Evolutionary conservation across 306 rosid genomes (phyloP).

Genomic region (Lathyrus sativus): DNA sequence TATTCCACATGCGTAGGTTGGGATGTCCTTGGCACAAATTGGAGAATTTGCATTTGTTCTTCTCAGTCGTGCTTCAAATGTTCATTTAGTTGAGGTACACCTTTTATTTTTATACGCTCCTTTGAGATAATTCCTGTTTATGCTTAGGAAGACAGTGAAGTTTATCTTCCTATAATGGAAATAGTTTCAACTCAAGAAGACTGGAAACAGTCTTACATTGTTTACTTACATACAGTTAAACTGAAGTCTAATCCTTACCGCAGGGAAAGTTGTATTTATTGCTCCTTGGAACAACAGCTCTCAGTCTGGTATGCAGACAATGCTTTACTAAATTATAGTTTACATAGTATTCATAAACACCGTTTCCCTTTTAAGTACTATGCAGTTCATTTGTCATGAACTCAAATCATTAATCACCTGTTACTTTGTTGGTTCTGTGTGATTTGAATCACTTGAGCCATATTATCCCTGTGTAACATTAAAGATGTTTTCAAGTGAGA

Average conservation of each 20-base stretch:
- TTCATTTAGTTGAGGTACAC: constrained; percentile 91
- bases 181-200: constrained; percentile 16
- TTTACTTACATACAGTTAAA: constrained; percentile 24
- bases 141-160: constrained; percentile 31
- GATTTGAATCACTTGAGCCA: constrained; percentile 17
- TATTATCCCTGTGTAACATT: neutral
- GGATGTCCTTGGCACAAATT: constrained; percentile 96
- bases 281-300: constrained; percentile 96
- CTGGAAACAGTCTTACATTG: constrained; percentile 19
- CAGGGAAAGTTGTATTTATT: constrained; percentile 91
- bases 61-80: constrained; percentile 96
- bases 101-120: constrained; percentile 28
- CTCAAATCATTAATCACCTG: constrained; percentile 19
- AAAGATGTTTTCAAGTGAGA: neutral
- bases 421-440: constrained; percentile 22
- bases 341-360: constrained; percentile 22
- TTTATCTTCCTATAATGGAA: constrained; percentile 31
- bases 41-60: constrained; percentile 98
- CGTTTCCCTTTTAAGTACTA: constrained; percentile 23
- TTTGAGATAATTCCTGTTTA: constrained; percentile 28
- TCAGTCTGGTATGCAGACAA: constrained; percentile 77
- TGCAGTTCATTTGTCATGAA: constrained; percentile 21
- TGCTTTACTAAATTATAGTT: constrained; percentile 12
- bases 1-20: constrained; percentile 80
- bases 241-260: constrained; percentile 37